These are phyloP conservation scores for Shiraia bambusicola DNA, from an alignment of 2,329 filamentous ascomycete genomes.

Conservation along the genomic window DNA sequence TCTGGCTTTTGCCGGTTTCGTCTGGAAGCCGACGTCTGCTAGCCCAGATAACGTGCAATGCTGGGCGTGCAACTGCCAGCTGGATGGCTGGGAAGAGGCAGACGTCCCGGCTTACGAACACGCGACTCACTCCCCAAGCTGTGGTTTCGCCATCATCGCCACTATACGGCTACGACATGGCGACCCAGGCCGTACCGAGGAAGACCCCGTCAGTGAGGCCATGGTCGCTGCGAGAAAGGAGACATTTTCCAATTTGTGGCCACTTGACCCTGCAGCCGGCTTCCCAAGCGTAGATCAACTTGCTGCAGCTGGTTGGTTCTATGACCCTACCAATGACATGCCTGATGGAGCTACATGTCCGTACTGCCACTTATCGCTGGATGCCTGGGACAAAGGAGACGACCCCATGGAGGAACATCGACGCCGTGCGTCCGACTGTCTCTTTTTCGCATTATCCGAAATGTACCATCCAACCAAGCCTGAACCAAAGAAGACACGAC, in stretches of 20 bases:
- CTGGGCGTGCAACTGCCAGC: constrained; percentile 78
- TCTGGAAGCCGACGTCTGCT: constrained; percentile 72
- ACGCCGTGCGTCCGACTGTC: constrained; percentile 73
- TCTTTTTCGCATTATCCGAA: constrained; percentile 74
- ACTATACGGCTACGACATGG: constrained; percentile 61
- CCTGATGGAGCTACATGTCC: constrained; percentile 89
- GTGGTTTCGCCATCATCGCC: constrained; percentile 77
- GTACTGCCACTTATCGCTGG: constrained; percentile 85
- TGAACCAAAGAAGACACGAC: constrained; percentile 31
- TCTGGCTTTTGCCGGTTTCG: constrained; percentile 91
- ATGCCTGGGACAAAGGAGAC: constrained; percentile 92
- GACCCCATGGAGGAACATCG: constrained; percentile 90
- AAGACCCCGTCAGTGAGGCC: constrained; percentile 70
- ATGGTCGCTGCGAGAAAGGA: constrained; percentile 76
- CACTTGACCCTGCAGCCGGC: constrained; percentile 63
- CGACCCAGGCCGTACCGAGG: constrained; percentile 62
- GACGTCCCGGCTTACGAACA: constrained; percentile 86
- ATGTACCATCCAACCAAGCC: constrained; percentile 47
- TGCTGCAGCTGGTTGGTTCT: constrained; percentile 91
- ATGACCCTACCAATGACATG: constrained; percentile 78
- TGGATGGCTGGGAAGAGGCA: constrained; percentile 89
- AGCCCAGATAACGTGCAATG: constrained; percentile 87
- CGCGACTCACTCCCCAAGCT: constrained; percentile 75
- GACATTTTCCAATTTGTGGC: constrained; percentile 86
- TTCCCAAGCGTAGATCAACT: constrained; percentile 63